These are phyloP conservation scores for Stevia rebaudiana DNA, from an alignment of 140 eudicot genomes.

Conservation along the genomic window DNA sequence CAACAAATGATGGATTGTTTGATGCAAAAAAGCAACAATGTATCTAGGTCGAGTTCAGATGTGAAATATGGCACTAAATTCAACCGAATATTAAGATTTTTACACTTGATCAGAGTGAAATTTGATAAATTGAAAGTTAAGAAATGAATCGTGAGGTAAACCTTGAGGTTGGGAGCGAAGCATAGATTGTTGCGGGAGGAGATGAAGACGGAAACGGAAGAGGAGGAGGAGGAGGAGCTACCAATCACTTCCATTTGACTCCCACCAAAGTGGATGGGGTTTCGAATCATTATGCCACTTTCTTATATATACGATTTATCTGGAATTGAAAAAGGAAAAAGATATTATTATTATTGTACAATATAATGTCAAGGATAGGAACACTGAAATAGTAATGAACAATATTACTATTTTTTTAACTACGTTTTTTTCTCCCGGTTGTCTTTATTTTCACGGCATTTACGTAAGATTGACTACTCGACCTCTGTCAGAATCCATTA, in stretches of 20 bases:
- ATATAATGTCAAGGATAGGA: too few species aligned
- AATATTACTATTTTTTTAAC: too few species aligned
- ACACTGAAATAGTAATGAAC: too few species aligned
- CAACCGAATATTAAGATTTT: neutral
- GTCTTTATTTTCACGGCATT: too few species aligned
- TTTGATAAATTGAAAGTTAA: neutral
- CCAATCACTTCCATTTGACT: conserved; percentile 35
- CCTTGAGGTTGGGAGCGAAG: conserved; percentile 17
- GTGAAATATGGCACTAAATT: conserved; percentile 1
- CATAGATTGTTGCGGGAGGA: conserved; percentile 20
- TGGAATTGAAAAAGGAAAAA: too few species aligned
- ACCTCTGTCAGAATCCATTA: too few species aligned
- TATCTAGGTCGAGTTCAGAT: conserved; percentile 13
- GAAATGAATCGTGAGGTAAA: neutral
- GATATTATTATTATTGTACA: too few species aligned
- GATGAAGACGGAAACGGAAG: conserved; percentile 21
- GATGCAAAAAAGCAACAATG: conserved; percentile 4
- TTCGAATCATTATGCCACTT: conserved; percentile 5
- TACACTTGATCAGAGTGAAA: neutral
- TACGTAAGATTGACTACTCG: too few species aligned
- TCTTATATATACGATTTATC: too few species aligned
- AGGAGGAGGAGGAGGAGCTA: conserved; percentile 17
- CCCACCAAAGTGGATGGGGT: conserved; percentile 37
- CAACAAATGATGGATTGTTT: neutral
- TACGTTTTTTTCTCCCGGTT: too few species aligned